A percentile compares a stretch with the other conserved stretches of the same genome.
Evolutionary conservation across 2,329 filamentous ascomycete genomes (phyloP).

Genomic region (Botryosphaeria agaves): DNA sequence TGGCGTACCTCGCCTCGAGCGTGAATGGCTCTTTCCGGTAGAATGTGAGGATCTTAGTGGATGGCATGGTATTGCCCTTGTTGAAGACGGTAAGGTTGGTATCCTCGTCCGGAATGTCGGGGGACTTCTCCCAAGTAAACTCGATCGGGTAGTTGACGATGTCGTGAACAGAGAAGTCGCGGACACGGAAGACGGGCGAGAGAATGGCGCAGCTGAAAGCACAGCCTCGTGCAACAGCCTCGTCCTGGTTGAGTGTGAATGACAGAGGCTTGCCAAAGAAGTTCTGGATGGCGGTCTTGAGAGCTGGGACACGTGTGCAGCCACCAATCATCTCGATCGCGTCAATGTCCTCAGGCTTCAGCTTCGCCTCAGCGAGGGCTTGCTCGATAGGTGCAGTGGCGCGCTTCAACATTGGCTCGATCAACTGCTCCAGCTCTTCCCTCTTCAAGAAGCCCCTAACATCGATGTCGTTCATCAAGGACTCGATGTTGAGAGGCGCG

Average conservation of each 20-base stretch:
- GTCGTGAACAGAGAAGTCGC: conserved; percentile 94
- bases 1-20: conserved; percentile 83
- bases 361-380: conserved; percentile 82
- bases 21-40: conserved; percentile 97
- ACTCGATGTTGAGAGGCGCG: conserved; percentile 91
- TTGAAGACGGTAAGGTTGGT: conserved; percentile 95
- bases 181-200: conserved; percentile 93
- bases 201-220: conserved; percentile 96
- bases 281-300: conserved; percentile 76
- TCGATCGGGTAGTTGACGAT: conserved; percentile 97
- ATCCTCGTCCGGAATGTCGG: conserved; percentile 96
- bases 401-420: conserved; percentile 66
- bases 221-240: conserved; percentile 87
- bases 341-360: conserved; percentile 85
- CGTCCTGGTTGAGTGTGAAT: conserved; percentile 95
- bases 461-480: conserved; percentile 94
- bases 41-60: conserved; percentile 97
- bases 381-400: conserved; percentile 65
- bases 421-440: conserved; percentile 82
- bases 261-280: conserved; percentile 91
- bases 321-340: conserved; percentile 85
- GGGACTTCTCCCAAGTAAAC: conserved; percentile 96
- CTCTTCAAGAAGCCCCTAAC: conserved; percentile 79
- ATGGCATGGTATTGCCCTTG: conserved; percentile 90
- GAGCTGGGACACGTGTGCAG: conserved; percentile 77